Conservation (phyloP, 2,329 filamentous ascomycete genomes). For the Seiridium unicorne region DNA sequence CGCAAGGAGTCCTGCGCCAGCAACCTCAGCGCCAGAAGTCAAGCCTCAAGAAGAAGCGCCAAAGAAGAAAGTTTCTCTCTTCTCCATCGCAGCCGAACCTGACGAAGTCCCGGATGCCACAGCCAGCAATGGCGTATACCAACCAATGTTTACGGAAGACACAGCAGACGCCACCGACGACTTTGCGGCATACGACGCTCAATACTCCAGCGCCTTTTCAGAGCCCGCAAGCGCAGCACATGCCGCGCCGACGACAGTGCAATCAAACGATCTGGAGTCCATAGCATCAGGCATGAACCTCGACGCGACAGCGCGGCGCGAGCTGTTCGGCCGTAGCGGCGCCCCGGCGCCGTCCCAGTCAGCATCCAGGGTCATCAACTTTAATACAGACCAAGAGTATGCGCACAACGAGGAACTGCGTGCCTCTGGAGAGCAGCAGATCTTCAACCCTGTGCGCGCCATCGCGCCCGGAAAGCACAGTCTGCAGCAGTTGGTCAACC, state of each 20-base stretch:
- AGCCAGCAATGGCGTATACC: slow-evolving; percentile 37
- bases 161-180: slow-evolving; percentile 25
- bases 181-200: slow-evolving; percentile 32
- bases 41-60: slow-evolving; percentile 19
- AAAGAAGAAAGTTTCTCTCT: slow-evolving; percentile 67
- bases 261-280: slow-evolving; percentile 58
- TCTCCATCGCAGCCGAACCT: slow-evolving; percentile 56
- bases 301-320: slow-evolving; percentile 71
- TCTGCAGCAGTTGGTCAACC: slow-evolving; percentile 81
- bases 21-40: slow-evolving; percentile 15
- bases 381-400: slow-evolving; percentile 89
- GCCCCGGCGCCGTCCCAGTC: slow-evolving; percentile 35
- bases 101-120: slow-evolving; percentile 18
- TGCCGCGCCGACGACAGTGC: slow-evolving; percentile 2
- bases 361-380: slow-evolving; percentile 72
- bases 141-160: slow-evolving; percentile 47
- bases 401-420: slow-evolving; percentile 77
- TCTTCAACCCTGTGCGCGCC: slow-evolving; percentile 78
- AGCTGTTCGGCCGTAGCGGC: slow-evolving; percentile 75
- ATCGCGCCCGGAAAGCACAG: slow-evolving; percentile 89
- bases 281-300: slow-evolving; percentile 80
- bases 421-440: slow-evolving; percentile 65
- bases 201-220: slow-evolving; percentile 26
- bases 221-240: slow-evolving; percentile 21
- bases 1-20: slow-evolving; percentile 7